phyloP scores from a whole-genome alignment of 2,329 filamentous ascomycete species.

The Sporothrix phasma region DNA sequence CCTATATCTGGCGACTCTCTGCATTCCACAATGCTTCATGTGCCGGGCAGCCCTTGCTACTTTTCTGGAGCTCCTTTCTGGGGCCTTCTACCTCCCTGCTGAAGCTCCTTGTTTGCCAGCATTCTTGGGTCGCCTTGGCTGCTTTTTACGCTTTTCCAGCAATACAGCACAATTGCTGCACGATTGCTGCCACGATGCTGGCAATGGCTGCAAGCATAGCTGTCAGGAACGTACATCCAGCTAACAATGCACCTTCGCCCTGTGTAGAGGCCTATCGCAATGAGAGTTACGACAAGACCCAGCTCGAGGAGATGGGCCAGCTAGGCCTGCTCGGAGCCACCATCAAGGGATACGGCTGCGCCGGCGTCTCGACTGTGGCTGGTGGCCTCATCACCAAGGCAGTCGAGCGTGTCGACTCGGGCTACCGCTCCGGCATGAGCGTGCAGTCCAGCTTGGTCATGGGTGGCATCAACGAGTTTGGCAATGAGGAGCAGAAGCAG shows the following conservation, averaged over 20 bases:
- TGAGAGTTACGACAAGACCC: conserved; percentile 70
- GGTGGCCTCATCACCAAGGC: conserved; percentile 76
- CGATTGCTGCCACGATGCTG: background rate
- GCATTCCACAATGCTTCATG: background rate
- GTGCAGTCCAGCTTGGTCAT: conserved; percentile 79
- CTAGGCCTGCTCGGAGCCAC: conserved; percentile 71
- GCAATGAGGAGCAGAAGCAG: conserved; percentile 69
- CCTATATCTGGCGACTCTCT: background rate
- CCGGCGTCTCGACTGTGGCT: conserved; percentile 71
- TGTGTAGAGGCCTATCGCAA: conserved; percentile 48
- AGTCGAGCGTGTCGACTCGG: conserved; percentile 77
- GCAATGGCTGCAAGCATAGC: background rate
- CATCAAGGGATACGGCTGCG: conserved; percentile 74
- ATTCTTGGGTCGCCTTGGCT: background rate
- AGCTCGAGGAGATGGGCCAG: conserved; percentile 78
- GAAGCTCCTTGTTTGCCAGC: background rate
- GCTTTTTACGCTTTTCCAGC: background rate
- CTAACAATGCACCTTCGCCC: background rate
- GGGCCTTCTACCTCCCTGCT: background rate
- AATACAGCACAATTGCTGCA: background rate
- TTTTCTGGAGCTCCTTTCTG: background rate
- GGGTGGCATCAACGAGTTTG: conserved; percentile 78
- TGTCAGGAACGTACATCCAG: background rate
- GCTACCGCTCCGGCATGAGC: conserved; percentile 79
- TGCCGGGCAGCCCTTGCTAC: background rate